A percentile compares a stretch with the other conserved stretches of the same genome.
These are phyloP conservation scores for Coemansia sp. DNA, from an alignment of 192 early-diverging fungal species.

Conservation along the genomic window DNA sequence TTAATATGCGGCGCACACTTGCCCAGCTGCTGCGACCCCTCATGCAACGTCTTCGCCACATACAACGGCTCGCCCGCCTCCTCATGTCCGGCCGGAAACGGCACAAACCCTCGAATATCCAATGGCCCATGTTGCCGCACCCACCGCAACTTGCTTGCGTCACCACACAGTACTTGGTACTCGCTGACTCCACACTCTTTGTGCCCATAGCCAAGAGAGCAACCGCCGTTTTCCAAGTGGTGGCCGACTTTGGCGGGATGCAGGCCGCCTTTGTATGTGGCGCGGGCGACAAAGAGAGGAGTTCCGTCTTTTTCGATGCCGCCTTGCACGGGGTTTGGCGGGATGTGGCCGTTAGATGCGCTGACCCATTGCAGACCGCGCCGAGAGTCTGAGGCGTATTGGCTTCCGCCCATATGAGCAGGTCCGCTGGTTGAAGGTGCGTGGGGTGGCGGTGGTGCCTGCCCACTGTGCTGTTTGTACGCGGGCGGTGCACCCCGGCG, in stretches of 20 bases:
- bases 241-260: constrained; percentile 54
- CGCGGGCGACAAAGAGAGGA: constrained; percentile 59
- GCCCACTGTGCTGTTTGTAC: constrained; percentile 14
- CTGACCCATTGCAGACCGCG: constrained; percentile 43
- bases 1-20: constrained; percentile 55
- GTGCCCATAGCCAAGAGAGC: constrained; percentile 57
- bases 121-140: constrained; percentile 50
- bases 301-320: constrained; percentile 60
- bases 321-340: constrained; percentile 58
- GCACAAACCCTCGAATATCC: constrained; percentile 39
- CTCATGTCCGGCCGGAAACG: constrained; percentile 46
- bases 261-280: constrained; percentile 56
- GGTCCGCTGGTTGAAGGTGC: not conserved
- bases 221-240: constrained; percentile 52
- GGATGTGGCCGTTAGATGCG: constrained; percentile 45
- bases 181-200: constrained; percentile 54
- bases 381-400: not conserved
- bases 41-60: constrained; percentile 49
- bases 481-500: not conserved
- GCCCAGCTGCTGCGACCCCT: constrained; percentile 55
- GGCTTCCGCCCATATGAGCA: not conserved
- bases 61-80: constrained; percentile 51
- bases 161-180: constrained; percentile 65
- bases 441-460: constrained; percentile 17
- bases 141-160: constrained; percentile 58